Evolutionary conservation across 1,284 basidiomycete species (phyloP).

Genomic region (Malassezia japonica): DNA sequence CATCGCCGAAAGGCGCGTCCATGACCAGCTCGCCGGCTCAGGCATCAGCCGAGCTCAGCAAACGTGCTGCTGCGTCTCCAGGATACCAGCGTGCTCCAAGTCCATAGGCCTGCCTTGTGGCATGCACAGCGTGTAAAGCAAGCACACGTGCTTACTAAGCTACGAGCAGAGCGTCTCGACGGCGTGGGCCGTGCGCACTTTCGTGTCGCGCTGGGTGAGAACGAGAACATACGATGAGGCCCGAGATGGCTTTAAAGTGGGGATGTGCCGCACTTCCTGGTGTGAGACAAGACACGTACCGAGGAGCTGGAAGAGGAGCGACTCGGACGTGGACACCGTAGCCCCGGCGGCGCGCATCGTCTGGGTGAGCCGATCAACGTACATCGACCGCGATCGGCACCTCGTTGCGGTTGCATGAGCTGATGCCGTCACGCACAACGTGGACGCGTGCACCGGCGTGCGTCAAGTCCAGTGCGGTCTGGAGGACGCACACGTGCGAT

Average conservation of each 20-base stretch:
- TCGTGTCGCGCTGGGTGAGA: not conserved
- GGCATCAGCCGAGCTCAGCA: not conserved
- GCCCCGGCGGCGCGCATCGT: not conserved
- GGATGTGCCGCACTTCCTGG: slow-evolving; percentile 1
- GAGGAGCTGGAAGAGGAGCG: slow-evolving; percentile 1
- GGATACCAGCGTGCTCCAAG: not conserved
- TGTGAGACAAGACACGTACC: not conserved
- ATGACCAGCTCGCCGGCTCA: not conserved
- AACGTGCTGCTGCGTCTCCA: slow-evolving; percentile 9
- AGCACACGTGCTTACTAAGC: no score
- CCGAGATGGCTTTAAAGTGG: not conserved
- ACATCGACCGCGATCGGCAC: not conserved
- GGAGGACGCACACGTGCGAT: slow-evolving; percentile 4
- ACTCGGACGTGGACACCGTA: not conserved
- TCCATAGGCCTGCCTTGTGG: slow-evolving; percentile 1
- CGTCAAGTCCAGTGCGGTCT: slow-evolving; percentile 1
- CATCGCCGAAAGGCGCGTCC: slow-evolving; percentile 1
- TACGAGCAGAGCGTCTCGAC: not conserved
- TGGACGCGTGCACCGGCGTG: not conserved
- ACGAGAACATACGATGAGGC: not conserved
- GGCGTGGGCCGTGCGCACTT: not conserved
- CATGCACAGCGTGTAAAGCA: no score
- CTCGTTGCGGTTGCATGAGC: not conserved
- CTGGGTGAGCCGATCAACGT: not conserved
- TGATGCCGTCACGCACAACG: not conserved